A percentile compares a stretch with the other conserved stretches of the same genome.
These are phyloP conservation scores for Russula foetens DNA, from an alignment of 768 basidiomycete genomes.

Conservation along the genomic window DNA sequence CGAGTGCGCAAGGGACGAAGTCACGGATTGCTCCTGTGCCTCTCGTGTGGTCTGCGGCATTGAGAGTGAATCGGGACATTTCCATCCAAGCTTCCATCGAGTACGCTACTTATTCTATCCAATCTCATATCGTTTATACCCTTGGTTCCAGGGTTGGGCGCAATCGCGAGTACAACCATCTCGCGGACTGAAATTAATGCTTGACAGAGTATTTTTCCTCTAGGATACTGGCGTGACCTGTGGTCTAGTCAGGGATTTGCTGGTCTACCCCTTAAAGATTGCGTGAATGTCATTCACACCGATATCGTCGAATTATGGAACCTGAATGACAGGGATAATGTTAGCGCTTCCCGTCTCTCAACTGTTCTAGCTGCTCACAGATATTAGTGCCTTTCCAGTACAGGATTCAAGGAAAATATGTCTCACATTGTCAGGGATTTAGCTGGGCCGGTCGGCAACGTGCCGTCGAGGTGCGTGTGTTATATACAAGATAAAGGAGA, in stretches of 20 bases:
- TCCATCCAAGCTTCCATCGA: background rate
- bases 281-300: background rate
- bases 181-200: too few relatives aligned
- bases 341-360: background rate
- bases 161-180: background rate
- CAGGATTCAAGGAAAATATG: background rate
- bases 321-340: background rate
- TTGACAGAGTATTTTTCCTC: background rate
- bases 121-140: background rate
- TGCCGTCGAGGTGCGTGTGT: background rate
- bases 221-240: conserved; percentile 7
- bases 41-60: background rate
- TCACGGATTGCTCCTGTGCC: background rate
- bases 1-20: background rate
- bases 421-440: conserved; percentile 5
- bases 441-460: background rate
- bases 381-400: background rate
- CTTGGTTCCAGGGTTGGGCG: background rate
- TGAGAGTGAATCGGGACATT: background rate
- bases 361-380: background rate
- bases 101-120: background rate
- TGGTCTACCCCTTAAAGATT: background rate
- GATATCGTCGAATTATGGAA: conserved; percentile 9
- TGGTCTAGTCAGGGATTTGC: background rate
- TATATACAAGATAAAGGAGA: background rate